Evolutionary conservation across 768 basidiomycete species (phyloP), one percentile per base, ranked within the genome.

Genomic region (Lyophyllum decastes): DNA sequence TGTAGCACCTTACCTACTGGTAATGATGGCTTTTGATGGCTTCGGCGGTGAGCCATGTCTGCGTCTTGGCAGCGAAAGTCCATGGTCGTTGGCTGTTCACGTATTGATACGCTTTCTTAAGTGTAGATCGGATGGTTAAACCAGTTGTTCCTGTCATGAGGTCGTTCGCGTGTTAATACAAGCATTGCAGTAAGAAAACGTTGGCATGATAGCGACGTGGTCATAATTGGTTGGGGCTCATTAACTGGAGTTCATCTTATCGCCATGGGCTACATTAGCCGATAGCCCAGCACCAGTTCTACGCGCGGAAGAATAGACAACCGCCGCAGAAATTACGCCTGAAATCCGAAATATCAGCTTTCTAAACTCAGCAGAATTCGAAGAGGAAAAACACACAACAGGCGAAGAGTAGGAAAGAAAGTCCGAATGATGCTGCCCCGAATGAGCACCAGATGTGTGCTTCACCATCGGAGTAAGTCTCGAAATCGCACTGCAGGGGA

Each of bases 401-500:
- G 2, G 21, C 26, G 11, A 11, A 30, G 10, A 46, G 26, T 14
- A 46, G 7, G 21, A 54, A 9, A 10, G 45, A 22, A 14, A 49
- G n/a, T 11, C 16, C 48, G 22, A 55, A 43, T 9, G 54, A 9
- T 4, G 34, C 4, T 1, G n/a, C 33, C 17, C 48, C 49, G 5
- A 54, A 4, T 2, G 27, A 19, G 25, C 58, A 54, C 58, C 53
- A 59, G 33, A 35, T 2, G 12, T 19, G 1, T 2, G 49, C 48
- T 9, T 21, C 2, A 8, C 58, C 58, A 17, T 59, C 58, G 17
- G 47, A 50, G 38, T 33, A 40, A 16, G 54, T 50, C 12, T 24
- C 21, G 24, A 51, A 55, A 27, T 59, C 43, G 27, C 59, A 60
- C 34, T 60, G 52, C 30, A 40, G 4, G 12, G 54, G 59, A 17